Evolutionary conservation across 2,329 filamentous ascomycete genomes (phyloP), one percentile per base, ranked within the genome.

Genomic region (Aspergillus alliaceus): DNA sequence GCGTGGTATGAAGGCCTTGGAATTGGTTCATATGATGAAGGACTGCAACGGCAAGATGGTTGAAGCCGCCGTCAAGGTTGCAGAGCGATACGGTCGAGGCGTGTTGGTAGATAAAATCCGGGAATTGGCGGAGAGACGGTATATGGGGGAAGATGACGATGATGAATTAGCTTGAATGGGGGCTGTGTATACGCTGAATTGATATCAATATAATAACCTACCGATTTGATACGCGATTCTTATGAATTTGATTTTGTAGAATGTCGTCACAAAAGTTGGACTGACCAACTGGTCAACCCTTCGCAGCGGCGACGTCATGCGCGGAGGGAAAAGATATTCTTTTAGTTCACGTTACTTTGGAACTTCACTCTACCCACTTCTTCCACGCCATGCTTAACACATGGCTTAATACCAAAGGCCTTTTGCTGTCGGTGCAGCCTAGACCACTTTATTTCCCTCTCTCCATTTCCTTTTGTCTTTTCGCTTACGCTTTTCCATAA

Each of bases 91-190:
- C 77, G 90, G 90, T 9, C 82, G 90, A 59, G 83, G 84, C 39
- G 84, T 97, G 25, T 76, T 99, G 65, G 89, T 89, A 40, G 91
- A 93, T 68, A 98, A 98, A 84, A 98, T 99, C 69, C 83, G 88
- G 51, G 90, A 96, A 71, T 67, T 95, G 66, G 92, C 87, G 1
- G 93, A 97, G 79, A 81, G 80, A 69, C 82, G 86, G 69, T 75
- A 87, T 39, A 80, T 82, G 58, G 86, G 84, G 8, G 76, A 84
- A 71, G 84, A 84, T 20, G 87, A 86, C 60, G 78, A 82, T 52
- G 75, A 77, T 63, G 75, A 77, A 64, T 51, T 75, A 60, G 73
- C 72, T 51, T 74, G 57, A 67, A n/a, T n/a, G n/a, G n/a, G n/a
- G n/a, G n/a, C n/a, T n/a, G n/a, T n/a, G n/a, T n/a, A 27, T 15